Conservation (phyloP, 176 grass and related monocot genomes). For the Poa annua region DNA sequence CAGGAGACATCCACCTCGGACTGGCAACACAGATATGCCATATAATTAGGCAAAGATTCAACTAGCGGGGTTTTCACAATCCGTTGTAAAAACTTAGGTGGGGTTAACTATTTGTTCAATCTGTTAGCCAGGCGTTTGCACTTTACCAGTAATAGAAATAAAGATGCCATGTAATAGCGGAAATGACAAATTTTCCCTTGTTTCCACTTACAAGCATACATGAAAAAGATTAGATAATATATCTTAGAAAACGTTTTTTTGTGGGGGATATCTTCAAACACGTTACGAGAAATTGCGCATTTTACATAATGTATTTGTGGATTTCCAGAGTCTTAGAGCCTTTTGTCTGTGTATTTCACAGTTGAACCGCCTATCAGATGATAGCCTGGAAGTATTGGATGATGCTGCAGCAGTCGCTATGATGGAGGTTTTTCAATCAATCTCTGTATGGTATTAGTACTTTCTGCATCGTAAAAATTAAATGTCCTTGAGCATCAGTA, state of each 20-base stretch:
- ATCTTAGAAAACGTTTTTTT: not conserved
- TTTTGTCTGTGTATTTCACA: conserved; percentile 38
- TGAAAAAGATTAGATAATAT: not conserved
- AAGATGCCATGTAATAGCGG: not conserved
- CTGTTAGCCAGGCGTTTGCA: not conserved
- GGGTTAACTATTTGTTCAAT: conserved; percentile 59
- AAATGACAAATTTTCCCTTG: not conserved
- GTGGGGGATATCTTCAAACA: no score
- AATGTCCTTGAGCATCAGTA: not conserved
- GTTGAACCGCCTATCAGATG: conserved; percentile 87
- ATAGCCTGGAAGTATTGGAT: conserved; percentile 85
- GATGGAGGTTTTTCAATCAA: conserved; percentile 62
- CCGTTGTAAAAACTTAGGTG: conserved; percentile 69
- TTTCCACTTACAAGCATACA: not conserved
- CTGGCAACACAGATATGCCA: conserved; percentile 41
- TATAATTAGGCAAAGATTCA: conserved; percentile 40
- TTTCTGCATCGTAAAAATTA: not conserved
- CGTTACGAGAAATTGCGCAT: not conserved
- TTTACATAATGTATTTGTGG: conserved; percentile 18
- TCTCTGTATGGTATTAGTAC: not conserved
- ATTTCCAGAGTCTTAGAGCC: not conserved
- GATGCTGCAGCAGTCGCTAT: conserved; percentile 73
- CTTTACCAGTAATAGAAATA: not conserved
- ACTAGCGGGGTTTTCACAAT: conserved; percentile 73
- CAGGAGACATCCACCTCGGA: conserved; percentile 72